Evolutionary conservation across 257 asterid species (phyloP), one percentile per base, ranked within the genome.

Genomic region (Buddleja alternifolia): DNA sequence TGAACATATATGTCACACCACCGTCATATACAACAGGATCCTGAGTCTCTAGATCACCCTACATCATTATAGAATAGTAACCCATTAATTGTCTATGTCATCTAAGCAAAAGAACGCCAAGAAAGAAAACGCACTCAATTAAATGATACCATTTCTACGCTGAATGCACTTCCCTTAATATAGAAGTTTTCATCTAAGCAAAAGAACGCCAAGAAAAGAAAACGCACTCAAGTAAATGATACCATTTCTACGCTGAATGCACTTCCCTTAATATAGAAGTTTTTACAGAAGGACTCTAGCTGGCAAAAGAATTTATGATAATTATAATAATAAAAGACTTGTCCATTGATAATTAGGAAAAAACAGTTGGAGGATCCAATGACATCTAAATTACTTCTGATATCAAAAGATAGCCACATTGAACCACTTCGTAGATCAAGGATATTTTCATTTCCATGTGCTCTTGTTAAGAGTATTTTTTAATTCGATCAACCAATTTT

Each of bases 1-100:
- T 84, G 79, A 82, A 95, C 99, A 95, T 95, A 74, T 95, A 95
- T 40, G 96, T 89, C 40, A 95, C 88, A 24, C 99, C 99, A 79
- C 73, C 79, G 63, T 92, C 99, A 65, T 84, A 61, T 44, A 86
- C 99, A 65, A 95, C 96, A 25, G 99, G 99, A 84, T 95, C 90
- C 80, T 89, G 95, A 55, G 87, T 48, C 61, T 81, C 85, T 17
- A 88, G 87, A 84, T 92, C 99, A 66, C 96, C 99, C 99, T 95
- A 76, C 54, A 87, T 63, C 67, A 67, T 77, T 57, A 68, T 12
- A 57, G 23, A 24, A 67, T 24, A 37, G 29, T 15, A 64, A 69
- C 21, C 0, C 14, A 46, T 83, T 54, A 77, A 66, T 39, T 32
- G 7, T 42, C 58, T 65, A 44, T 67, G 69, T 72, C 67, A 67